Conservation (phyloP, 768 basidiomycete species). For the Nidularia pulvinata region DNA sequence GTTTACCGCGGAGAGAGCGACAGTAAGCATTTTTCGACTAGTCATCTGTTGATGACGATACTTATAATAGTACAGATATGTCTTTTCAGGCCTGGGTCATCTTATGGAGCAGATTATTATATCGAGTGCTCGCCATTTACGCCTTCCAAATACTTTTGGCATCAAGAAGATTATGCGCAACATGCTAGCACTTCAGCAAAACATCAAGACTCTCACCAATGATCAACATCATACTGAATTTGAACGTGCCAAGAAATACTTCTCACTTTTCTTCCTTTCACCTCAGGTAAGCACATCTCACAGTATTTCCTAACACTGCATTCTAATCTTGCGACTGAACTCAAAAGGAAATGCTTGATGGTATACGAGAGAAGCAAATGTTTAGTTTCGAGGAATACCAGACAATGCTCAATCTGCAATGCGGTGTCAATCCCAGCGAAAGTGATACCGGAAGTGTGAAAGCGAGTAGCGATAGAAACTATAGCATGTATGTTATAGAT, state of each 20-base stretch:
- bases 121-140: constrained; percentile 69
- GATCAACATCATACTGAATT: constrained; percentile 67
- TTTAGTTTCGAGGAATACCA: constrained; percentile 95
- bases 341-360: constrained; percentile 73
- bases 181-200: constrained; percentile 90
- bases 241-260: constrained; percentile 77
- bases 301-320: neutral
- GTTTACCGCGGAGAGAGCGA: constrained; percentile 64
- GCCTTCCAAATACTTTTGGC: constrained; percentile 69
- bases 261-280: constrained; percentile 70
- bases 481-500: constrained; percentile 89
- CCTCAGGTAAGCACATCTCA: constrained; percentile 59
- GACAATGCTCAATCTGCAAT: constrained; percentile 86
- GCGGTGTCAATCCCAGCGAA: constrained; percentile 71
- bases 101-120: constrained; percentile 88
- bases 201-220: constrained; percentile 74
- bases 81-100: constrained; percentile 83
- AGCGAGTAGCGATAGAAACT: constrained; percentile 61
- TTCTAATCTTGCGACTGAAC: neutral
- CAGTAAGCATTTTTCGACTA: constrained; percentile 35
- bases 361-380: constrained; percentile 55
- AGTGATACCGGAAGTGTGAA: constrained; percentile 48
- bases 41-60: too few species aligned
- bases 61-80: constrained; percentile 51
- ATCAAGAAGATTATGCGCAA: constrained; percentile 88